Percentiles rank a stretch among this genome's conserved stretches.
Evolutionary conservation across 2,329 filamentous ascomycete species (phyloP).

Genomic region (Paramyrothecium roridum): DNA sequence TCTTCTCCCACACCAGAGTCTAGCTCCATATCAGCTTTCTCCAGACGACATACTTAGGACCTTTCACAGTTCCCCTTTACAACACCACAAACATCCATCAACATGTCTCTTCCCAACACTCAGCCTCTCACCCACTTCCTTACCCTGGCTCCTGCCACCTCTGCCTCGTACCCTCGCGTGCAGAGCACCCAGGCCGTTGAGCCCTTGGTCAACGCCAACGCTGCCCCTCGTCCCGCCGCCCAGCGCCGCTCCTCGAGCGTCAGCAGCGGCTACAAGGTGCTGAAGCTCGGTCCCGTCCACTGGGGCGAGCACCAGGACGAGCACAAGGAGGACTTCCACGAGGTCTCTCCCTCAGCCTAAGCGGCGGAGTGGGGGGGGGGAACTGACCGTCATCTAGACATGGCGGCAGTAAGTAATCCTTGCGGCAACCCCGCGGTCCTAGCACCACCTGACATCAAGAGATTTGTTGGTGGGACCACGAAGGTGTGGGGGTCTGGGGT

Average conservation of each 20-base stretch:
- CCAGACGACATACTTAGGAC: neutral
- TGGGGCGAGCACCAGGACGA: constrained; percentile 58
- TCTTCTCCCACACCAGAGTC: no score
- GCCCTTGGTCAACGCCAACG: constrained; percentile 11
- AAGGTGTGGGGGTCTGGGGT: neutral
- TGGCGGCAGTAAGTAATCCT: no score
- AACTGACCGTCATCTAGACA: neutral
- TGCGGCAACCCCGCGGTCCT: neutral
- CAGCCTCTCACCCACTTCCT: constrained; percentile 24
- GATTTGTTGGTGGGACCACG: neutral
- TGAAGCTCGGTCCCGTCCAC: constrained; percentile 64
- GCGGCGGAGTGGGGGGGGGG: neutral
- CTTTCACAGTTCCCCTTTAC: no score
- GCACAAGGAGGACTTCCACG: constrained; percentile 54
- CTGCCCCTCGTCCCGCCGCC: constrained; percentile 13
- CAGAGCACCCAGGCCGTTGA: constrained; percentile 23
- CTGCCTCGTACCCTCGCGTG: constrained; percentile 50
- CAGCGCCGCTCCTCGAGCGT: constrained; percentile 52
- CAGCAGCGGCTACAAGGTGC: constrained; percentile 43
- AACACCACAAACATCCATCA: neutral
- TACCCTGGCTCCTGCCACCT: constrained; percentile 56
- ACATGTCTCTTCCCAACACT: neutral
- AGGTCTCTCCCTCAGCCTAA: constrained; percentile 24
- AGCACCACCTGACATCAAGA: neutral
- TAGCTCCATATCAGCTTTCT: neutral